A percentile compares a stretch with the other conserved stretches of the same genome.
Conservation (phyloP, 768 basidiomycete species). For the Boletus tomentosulus region DNA sequence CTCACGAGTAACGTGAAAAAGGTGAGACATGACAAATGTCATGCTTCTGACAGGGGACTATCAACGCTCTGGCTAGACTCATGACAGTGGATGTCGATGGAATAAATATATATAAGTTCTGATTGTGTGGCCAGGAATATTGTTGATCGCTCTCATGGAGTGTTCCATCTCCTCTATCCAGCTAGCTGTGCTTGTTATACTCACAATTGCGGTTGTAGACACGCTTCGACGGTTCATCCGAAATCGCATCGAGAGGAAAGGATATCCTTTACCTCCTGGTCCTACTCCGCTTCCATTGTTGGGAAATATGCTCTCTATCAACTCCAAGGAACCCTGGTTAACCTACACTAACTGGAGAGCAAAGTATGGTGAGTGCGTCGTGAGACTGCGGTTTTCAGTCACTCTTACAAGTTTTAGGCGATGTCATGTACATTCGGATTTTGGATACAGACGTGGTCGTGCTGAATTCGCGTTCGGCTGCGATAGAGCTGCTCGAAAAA, state of each 20-base stretch:
- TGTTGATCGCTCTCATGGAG: not conserved
- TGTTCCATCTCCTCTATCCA: not conserved
- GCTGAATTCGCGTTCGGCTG: slow-evolving; percentile 3
- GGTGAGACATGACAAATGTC: too few species aligned
- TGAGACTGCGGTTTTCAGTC: too few species aligned
- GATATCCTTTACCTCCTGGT: slow-evolving; percentile 3
- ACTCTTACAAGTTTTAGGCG: not conserved
- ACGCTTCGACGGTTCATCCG: not conserved
- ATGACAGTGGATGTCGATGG: too few species aligned
- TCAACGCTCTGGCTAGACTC: too few species aligned
- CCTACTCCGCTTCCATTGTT: slow-evolving; percentile 7
- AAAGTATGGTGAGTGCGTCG: slow-evolving; percentile 1
- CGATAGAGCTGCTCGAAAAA: slow-evolving; percentile 6
- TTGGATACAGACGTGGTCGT: slow-evolving; percentile 4
- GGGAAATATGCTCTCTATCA: slow-evolving; percentile 2
- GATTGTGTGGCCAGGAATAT: not conserved
- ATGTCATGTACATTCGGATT: slow-evolving; percentile 5
- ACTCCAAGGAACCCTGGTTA: not conserved
- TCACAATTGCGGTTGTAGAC: not conserved
- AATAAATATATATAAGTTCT: not conserved
- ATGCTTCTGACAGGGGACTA: too few species aligned
- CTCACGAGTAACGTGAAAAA: too few species aligned
- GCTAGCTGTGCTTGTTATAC: not conserved
- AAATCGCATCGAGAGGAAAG: not conserved
- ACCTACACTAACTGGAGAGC: slow-evolving; percentile 5